Evolutionary conservation across 805 yeast genomes (phyloP), one percentile per base, ranked within the genome.

Genomic region (Metschnikowia picachoensis): DNA sequence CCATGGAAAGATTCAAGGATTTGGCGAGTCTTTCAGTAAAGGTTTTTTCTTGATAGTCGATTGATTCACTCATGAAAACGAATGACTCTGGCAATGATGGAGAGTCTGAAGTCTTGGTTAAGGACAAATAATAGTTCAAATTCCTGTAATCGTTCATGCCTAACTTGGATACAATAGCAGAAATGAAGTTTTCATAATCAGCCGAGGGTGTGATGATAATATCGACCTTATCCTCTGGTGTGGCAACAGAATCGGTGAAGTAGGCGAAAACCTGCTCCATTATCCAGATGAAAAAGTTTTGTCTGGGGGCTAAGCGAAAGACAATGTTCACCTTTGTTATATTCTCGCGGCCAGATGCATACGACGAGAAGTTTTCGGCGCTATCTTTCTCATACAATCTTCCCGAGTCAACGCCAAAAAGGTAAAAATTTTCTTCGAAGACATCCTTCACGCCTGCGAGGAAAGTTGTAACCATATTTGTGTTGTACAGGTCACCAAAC

Each of bases 321-420:
- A 76, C 79, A 39, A 84, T 73, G 47, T 76, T 68, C 47, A 90
- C 68, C 46, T 79, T 74, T 49, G 80, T 80, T 50, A 94, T 76
- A 64, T 88, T 84, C 48, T 80, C 71, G 65, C 99, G 83, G 51
- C 99, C 99, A 47, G 96, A 78, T 36, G 97, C 95, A 63, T 88
- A 94, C 32, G 87, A 73, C 72, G 77, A 67, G 65, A 67, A 88
- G 49, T 74, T 70, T 56, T 84, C 82, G 25, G 82, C 70, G 40
- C 81, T 77, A 60, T 85, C 95, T 63, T 79, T 76, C 55, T 82
- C 72, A 52, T 74, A 72, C 57, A 80, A 66, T 46, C 72, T 63
- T 17, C 66, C 68, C 34, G 60, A 46, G 7, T 72, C 60, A 31
- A 75, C 79, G 51, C 96, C 96, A 49, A 85, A 91, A 62, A 85